Evolutionary conservation across 257 asterid species (phyloP).

Genomic region (Lycium barbarum): DNA sequence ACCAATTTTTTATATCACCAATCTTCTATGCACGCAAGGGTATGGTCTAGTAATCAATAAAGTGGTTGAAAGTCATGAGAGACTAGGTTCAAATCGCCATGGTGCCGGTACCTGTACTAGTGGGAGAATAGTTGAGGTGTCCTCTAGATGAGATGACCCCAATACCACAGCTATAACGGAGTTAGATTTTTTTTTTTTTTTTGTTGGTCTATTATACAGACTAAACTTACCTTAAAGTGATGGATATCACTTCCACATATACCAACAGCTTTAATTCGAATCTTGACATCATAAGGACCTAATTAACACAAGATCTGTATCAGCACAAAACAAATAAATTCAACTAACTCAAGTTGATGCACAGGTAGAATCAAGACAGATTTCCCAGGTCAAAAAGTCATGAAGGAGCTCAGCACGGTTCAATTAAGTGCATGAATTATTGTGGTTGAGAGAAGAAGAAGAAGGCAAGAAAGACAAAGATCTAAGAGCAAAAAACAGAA

Average conservation of each 20-base stretch:
- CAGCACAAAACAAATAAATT: conserved; percentile 10
- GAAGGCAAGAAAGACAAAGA: not conserved
- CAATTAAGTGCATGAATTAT: not conserved
- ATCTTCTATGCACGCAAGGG: not conserved
- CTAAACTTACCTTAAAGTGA: conserved; percentile 71
- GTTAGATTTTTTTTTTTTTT: not conserved
- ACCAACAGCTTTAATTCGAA: conserved; percentile 91
- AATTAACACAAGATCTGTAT: not conserved
- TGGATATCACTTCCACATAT: conserved; percentile 98
- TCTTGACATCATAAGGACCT: conserved; percentile 88
- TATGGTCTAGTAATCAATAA: not conserved
- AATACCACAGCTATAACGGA: not conserved
- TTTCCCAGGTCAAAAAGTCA: not conserved
- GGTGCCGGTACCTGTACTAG: not conserved
- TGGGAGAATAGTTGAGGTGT: not conserved
- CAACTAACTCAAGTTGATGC: not conserved
- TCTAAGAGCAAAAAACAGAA: not conserved
- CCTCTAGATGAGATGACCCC: not conserved
- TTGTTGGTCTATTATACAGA: not conserved
- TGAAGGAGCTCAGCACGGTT: not conserved
- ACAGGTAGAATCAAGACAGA: not conserved
- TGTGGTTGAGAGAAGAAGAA: not conserved
- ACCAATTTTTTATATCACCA: not conserved
- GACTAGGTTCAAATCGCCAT: not conserved
- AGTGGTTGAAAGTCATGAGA: not conserved